Conservation (phyloP, 139 green algal genomes). For the Chlamydomonas schloesseri region DNA sequence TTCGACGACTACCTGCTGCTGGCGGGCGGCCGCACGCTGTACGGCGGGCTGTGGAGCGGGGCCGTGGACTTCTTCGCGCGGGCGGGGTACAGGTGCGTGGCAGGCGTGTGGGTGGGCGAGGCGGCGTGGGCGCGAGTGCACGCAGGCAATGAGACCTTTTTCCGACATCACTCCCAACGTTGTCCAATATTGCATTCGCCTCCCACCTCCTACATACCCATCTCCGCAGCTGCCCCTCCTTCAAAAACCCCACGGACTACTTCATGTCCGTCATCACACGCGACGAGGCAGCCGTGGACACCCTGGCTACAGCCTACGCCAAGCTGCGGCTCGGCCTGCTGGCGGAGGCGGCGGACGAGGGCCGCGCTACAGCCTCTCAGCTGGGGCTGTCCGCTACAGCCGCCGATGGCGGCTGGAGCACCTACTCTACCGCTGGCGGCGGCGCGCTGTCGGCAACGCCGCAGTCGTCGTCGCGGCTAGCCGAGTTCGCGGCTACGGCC, state of each 20-base stretch:
- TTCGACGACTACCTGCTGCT: slow-evolving; percentile 89
- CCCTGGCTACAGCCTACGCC: slow-evolving; percentile 16
- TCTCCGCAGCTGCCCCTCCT: slow-evolving; percentile 60
- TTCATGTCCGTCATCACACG: slow-evolving; percentile 45
- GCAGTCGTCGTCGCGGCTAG: too few species aligned
- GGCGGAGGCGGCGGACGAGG: not conserved
- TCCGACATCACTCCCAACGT: too few species aligned
- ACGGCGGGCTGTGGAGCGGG: slow-evolving; percentile 68
- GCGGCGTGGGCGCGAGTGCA: too few species aligned
- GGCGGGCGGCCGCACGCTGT: slow-evolving; percentile 64
- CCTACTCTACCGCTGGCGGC: too few species aligned
- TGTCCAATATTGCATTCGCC: too few species aligned
- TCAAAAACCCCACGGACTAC: slow-evolving; percentile 78
- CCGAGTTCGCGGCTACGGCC: too few species aligned
- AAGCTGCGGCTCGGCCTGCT: not conserved
- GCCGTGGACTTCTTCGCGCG: slow-evolving; percentile 69
- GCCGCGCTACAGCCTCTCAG: not conserved
- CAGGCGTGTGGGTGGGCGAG: too few species aligned
- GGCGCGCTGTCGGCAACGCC: too few species aligned
- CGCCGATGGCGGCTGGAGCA: too few species aligned
- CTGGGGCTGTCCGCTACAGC: not conserved
- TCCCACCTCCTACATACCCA: too few species aligned
- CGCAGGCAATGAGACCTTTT: too few species aligned
- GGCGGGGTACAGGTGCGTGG: slow-evolving; percentile 54
- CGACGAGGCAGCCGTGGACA: not conserved